Evolutionary conservation across 495 filamentous ascomycete genomes (phyloP).

Genomic region (Neurospora pannonica): DNA sequence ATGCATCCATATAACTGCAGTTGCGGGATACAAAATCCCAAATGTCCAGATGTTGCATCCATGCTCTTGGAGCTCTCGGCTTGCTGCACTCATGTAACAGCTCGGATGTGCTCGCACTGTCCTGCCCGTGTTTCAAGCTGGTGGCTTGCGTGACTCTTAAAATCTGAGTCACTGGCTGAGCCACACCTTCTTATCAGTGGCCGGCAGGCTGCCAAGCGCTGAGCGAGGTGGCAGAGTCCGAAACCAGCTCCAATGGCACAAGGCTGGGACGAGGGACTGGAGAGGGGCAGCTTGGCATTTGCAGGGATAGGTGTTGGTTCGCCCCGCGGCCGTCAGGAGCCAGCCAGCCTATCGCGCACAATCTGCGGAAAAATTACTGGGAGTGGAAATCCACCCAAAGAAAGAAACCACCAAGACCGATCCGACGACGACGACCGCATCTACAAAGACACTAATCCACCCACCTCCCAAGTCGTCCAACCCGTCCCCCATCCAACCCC

Average conservation of each 20-base stretch:
- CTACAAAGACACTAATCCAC: neutral
- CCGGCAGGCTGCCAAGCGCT: neutral
- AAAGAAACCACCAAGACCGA: conserved; percentile 5
- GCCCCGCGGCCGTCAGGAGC: neutral
- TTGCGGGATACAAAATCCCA: neutral
- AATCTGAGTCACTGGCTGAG: neutral
- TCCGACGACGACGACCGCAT: neutral
- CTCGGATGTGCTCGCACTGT: neutral
- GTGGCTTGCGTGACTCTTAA: neutral
- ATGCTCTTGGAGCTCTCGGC: neutral
- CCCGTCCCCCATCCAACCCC: neutral
- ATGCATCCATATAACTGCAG: neutral
- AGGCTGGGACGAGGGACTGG: neutral
- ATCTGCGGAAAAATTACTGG: conserved; percentile 27
- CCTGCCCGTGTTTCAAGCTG: neutral
- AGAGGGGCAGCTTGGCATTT: neutral
- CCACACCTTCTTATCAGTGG: neutral
- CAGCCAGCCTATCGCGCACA: conserved; percentile 21
- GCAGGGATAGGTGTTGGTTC: neutral
- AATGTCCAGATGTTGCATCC: neutral
- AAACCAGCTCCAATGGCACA: neutral
- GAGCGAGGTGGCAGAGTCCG: neutral
- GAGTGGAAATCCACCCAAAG: conserved; percentile 13
- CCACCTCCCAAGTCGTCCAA: neutral
- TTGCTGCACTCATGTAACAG: neutral